These are phyloP conservation scores for Urtica urens DNA, from an alignment of 306 rosid species.

Conservation along the genomic window DNA sequence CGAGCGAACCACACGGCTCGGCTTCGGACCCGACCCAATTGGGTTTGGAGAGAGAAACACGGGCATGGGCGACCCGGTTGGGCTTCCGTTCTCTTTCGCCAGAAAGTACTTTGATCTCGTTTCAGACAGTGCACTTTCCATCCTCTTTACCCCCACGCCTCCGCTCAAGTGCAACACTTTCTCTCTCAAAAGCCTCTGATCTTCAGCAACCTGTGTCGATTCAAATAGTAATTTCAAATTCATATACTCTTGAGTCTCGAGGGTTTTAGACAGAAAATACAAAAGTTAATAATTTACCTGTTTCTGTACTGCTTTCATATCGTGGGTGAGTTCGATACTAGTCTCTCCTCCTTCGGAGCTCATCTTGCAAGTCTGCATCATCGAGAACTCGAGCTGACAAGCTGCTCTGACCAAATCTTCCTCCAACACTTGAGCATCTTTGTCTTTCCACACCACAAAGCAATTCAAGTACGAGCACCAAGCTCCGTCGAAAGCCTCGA, in stretches of 20 bases:
- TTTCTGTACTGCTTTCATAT: slow-evolving; percentile 80
- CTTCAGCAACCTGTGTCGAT: slow-evolving; percentile 53
- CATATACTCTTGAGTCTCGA: too few species aligned
- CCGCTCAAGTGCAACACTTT: slow-evolving; percentile 79
- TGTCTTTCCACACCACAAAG: slow-evolving; percentile 85
- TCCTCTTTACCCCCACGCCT: slow-evolving; percentile 77
- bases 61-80: slow-evolving; percentile 18
- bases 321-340: slow-evolving; percentile 54
- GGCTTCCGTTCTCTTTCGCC: slow-evolving; percentile 47
- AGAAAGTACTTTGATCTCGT: slow-evolving; percentile 60
- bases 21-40: slow-evolving; percentile 21
- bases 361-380: slow-evolving; percentile 88
- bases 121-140: slow-evolving; percentile 71
- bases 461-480: slow-evolving; percentile 90
- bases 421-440: slow-evolving; percentile 75
- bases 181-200: slow-evolving; percentile 69
- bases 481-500: slow-evolving; percentile 74
- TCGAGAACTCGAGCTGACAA: slow-evolving; percentile 91
- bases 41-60: slow-evolving; percentile 28
- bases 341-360: slow-evolving; percentile 54
- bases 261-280: too few species aligned
- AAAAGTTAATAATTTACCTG: too few species aligned
- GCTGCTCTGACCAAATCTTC: slow-evolving; percentile 96
- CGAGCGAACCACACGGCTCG: slow-evolving; percentile 59
- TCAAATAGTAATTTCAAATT: too few species aligned